phyloP scores from a whole-genome alignment of 148 eudicot species.

The Amaranthus hypochondriacus region DNA sequence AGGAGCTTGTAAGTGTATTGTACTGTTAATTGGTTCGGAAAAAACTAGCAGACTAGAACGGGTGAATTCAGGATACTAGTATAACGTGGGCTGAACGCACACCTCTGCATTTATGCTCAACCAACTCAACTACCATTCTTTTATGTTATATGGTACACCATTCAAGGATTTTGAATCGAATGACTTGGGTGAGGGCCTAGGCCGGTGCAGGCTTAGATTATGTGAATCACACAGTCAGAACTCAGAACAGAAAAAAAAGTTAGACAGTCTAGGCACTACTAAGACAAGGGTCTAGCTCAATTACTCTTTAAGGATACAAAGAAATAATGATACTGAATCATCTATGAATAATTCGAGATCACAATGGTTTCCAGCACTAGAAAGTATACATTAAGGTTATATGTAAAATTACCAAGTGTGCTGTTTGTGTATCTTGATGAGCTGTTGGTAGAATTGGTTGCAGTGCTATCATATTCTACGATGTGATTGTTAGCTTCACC shows the following conservation, averaged over 20 bases:
- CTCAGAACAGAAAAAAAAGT: background rate
- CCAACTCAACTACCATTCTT: no score
- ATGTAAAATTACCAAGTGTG: slow-evolving; percentile 35
- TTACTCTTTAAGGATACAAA: background rate
- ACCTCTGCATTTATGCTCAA: no score
- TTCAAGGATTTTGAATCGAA: no score
- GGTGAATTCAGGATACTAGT: no score
- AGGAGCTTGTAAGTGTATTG: background rate
- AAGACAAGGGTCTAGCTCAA: background rate
- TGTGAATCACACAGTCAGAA: background rate
- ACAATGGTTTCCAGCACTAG: background rate
- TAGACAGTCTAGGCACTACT: background rate
- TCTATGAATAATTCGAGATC: background rate
- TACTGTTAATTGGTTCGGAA: background rate
- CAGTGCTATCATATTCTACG: slow-evolving; percentile 39
- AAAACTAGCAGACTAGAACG: background rate
- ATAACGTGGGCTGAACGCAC: no score
- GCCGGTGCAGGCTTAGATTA: background rate
- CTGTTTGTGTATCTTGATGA: slow-evolving; percentile 49
- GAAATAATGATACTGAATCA: no score
- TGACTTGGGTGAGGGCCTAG: no score
- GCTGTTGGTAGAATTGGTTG: slow-evolving; percentile 42
- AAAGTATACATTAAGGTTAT: background rate
- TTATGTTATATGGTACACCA: no score
- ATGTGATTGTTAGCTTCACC: slow-evolving; percentile 30